Evolutionary conservation across 352 stramenopile species (phyloP).

Genomic region (Globisporangium parvum): DNA sequence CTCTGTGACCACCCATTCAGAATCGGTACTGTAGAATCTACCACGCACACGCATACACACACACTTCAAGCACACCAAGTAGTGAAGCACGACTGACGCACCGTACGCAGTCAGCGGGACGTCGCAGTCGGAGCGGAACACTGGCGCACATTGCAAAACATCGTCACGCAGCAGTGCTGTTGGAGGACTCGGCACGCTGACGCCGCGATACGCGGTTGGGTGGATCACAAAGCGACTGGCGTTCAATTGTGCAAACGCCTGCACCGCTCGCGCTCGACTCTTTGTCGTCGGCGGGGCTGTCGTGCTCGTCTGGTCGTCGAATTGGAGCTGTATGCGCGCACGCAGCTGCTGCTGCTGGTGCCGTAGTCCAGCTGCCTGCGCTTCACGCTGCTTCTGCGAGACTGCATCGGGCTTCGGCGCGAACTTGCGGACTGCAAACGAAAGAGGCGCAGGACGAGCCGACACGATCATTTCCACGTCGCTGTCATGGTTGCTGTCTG

Average conservation of each 20-base stretch:
- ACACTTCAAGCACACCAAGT: neutral
- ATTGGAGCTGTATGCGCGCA: neutral
- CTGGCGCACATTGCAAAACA: neutral
- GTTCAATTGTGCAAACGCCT: neutral
- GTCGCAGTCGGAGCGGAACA: too few relatives aligned
- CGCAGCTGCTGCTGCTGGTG: too few relatives aligned
- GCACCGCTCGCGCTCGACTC: neutral
- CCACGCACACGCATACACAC: neutral
- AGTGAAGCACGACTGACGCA: conserved; percentile 15
- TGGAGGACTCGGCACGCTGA: neutral
- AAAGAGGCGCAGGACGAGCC: neutral
- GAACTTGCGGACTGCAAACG: neutral
- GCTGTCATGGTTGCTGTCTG: too few relatives aligned
- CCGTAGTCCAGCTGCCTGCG: too few relatives aligned
- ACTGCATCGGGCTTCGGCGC: neutral
- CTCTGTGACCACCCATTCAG: neutral
- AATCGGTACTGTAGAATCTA: neutral
- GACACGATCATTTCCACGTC: neutral
- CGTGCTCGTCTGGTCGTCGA: too few relatives aligned
- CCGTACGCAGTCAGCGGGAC: conserved; percentile 27
- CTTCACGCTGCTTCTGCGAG: too few relatives aligned
- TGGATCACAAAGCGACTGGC: conserved; percentile 2
- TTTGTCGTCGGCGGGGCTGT: too few relatives aligned
- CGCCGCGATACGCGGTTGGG: conserved; percentile 2
- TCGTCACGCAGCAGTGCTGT: neutral